Evolutionary conservation across 2,329 filamentous ascomycete species (phyloP).

Genomic region (Fusarium anthophilum): DNA sequence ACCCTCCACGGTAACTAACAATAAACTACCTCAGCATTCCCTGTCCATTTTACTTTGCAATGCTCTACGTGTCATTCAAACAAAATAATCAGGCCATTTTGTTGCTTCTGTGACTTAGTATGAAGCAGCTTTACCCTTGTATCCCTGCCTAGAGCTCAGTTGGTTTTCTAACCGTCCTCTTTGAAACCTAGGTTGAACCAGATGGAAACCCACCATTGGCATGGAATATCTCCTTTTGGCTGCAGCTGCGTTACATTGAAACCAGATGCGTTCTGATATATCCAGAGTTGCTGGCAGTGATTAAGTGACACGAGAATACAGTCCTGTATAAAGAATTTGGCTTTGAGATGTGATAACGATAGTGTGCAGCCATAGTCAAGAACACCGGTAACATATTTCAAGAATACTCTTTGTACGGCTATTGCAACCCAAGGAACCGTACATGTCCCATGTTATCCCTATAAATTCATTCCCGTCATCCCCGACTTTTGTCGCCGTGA

Average conservation of each 20-base stretch:
- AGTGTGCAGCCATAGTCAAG: neutral
- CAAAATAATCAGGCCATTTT: conserved; percentile 20
- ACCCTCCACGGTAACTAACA: neutral
- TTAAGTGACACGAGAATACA: neutral
- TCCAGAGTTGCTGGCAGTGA: neutral
- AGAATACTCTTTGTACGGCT: conserved; percentile 15
- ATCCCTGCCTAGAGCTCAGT: neutral
- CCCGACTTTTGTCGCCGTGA: conserved; percentile 6
- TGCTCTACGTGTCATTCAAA: conserved; percentile 1
- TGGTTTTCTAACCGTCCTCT: neutral
- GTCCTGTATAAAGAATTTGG: neutral
- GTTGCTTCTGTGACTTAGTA: conserved; percentile 7
- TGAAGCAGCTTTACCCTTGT: neutral
- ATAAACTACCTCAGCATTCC: neutral
- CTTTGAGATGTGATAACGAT: neutral
- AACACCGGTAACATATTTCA: neutral
- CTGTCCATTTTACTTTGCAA: conserved; percentile 7
- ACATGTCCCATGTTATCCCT: conserved; percentile 16
- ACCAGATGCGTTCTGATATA: neutral
- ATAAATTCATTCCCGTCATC: conserved; percentile 5
- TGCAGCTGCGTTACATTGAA: neutral
- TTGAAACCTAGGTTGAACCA: conserved; percentile 21
- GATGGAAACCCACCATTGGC: conserved; percentile 4
- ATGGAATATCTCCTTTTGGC: neutral
- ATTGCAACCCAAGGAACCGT: conserved; percentile 17